Evolutionary conservation across 1,284 basidiomycete species (phyloP).

Genomic region (Trichosporon ovoides): DNA sequence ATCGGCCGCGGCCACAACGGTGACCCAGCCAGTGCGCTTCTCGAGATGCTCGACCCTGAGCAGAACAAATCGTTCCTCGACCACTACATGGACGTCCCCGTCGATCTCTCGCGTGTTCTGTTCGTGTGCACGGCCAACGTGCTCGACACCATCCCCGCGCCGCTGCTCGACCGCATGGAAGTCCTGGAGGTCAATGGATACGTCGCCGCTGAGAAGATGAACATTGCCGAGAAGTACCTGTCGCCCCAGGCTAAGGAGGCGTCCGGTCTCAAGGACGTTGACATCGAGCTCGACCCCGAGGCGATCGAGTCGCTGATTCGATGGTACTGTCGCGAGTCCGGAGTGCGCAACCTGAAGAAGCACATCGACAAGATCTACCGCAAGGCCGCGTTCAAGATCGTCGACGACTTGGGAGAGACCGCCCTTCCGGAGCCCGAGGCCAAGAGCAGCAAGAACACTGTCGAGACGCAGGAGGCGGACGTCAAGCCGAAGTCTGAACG

Average conservation of each 20-base stretch:
- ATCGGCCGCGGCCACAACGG: constrained; percentile 86
- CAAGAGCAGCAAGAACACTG: constrained; percentile 18
- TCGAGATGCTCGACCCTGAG: constrained; percentile 97
- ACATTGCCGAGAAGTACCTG: constrained; percentile 87
- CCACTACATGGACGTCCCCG: constrained; percentile 96
- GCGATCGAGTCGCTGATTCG: constrained; percentile 88
- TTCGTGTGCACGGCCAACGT: constrained; percentile 98
- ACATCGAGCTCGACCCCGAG: constrained; percentile 69
- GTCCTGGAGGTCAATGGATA: constrained; percentile 95
- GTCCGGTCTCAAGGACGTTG: constrained; percentile 75
- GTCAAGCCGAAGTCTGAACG: constrained; percentile 48
- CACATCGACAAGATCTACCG: constrained; percentile 98
- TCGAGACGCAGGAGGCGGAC: constrained; percentile 46
- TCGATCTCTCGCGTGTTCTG: constrained; percentile 90
- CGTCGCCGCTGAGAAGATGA: constrained; percentile 91
- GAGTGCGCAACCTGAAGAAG: constrained; percentile 90
- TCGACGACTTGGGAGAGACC: constrained; percentile 84
- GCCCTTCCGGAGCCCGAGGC: constrained; percentile 64
- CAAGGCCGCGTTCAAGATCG: constrained; percentile 90
- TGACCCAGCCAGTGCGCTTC: constrained; percentile 85
- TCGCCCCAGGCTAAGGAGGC: constrained; percentile 91
- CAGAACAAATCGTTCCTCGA: constrained; percentile 94
- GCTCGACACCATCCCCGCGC: constrained; percentile 93
- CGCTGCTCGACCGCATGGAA: constrained; percentile 94
- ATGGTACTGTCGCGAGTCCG: constrained; percentile 95